Conservation (phyloP, 1,284 basidiomycete species). For the Mycosarcoma mackinlayi region DNA sequence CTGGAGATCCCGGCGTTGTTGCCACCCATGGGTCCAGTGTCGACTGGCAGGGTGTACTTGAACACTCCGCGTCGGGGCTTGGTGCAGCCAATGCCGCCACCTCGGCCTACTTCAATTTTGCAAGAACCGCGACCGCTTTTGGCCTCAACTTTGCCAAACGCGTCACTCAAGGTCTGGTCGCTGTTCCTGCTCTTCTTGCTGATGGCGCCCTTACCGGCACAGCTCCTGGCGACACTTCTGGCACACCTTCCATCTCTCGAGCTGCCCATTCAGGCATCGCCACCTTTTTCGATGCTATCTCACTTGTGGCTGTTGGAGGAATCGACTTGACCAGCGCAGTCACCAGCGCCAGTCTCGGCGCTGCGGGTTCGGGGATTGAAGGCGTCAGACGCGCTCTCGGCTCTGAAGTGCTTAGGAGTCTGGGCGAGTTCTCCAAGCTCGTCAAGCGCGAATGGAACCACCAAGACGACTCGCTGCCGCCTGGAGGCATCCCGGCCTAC, state of each 20-base stretch:
- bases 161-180: conserved; percentile 55
- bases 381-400: conserved; percentile 50
- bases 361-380: conserved; percentile 54
- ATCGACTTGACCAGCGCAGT: conserved; percentile 60
- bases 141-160: conserved; percentile 57
- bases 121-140: conserved; percentile 49
- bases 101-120: conserved; percentile 55
- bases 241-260: conserved; percentile 27
- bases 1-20: conserved; percentile 27
- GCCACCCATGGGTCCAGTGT: conserved; percentile 6
- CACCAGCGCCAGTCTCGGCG: conserved; percentile 55
- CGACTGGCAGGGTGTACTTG: conserved; percentile 50
- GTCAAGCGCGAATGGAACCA: conserved; percentile 61
- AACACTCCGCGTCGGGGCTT: conserved; percentile 40
- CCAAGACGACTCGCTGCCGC: conserved; percentile 52
- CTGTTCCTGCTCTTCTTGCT: conserved; percentile 49
- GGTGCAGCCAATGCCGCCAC: conserved; percentile 56
- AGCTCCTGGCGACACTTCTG: conserved; percentile 31
- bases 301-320: conserved; percentile 54
- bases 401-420: conserved; percentile 52
- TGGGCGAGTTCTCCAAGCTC: conserved; percentile 51
- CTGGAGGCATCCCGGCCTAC: conserved; percentile 61
- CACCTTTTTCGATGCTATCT: conserved; percentile 57
- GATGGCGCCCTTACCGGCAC: conserved; percentile 53
- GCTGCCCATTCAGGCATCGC: conserved; percentile 55